Percentiles rank a stretch among this genome's conserved stretches.
These are phyloP conservation scores for Phytophthora tentaculata DNA, from an alignment of 352 stramenopile genomes.

Conservation along the genomic window DNA sequence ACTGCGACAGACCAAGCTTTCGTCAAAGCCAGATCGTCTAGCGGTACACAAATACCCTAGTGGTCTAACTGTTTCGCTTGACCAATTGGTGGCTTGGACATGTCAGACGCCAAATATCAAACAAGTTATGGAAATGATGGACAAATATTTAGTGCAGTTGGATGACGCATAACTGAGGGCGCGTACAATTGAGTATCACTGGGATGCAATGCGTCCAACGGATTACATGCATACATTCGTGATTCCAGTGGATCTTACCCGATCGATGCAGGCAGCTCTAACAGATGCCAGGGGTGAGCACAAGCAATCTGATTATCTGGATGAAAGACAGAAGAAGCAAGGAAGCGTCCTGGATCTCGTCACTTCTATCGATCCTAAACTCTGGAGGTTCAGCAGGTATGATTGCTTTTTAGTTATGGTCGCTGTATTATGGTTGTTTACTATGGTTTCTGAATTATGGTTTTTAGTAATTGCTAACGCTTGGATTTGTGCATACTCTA, in stretches of 20 bases:
- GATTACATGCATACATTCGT: neutral
- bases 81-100: slow-evolving; percentile 4
- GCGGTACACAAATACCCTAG: slow-evolving; percentile 17
- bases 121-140: slow-evolving; percentile 14
- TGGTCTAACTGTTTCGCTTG: slow-evolving; percentile 4
- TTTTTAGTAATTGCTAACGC: too few species aligned
- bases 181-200: slow-evolving; percentile 3
- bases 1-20: too few species aligned
- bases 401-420: slow-evolving; percentile 13
- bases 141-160: slow-evolving; percentile 14
- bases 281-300: neutral
- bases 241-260: neutral
- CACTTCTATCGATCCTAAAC: neutral
- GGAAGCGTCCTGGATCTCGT: slow-evolving; percentile 5
- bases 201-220: slow-evolving; percentile 2
- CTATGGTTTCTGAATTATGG: too few species aligned
- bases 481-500: too few species aligned
- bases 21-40: too few species aligned
- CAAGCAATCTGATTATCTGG: neutral
- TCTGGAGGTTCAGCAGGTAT: slow-evolving; percentile 15
- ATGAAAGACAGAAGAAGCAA: slow-evolving; percentile 3
- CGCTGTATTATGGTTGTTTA: slow-evolving; percentile 4
- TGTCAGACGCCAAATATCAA: slow-evolving; percentile 13
- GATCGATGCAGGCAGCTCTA: neutral
- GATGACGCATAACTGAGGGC: slow-evolving; percentile 8